Evolutionary conservation across 495 filamentous ascomycete species (phyloP), one percentile per base, ranked within the genome.

Genomic region (Hypoxylon fuscum): DNA sequence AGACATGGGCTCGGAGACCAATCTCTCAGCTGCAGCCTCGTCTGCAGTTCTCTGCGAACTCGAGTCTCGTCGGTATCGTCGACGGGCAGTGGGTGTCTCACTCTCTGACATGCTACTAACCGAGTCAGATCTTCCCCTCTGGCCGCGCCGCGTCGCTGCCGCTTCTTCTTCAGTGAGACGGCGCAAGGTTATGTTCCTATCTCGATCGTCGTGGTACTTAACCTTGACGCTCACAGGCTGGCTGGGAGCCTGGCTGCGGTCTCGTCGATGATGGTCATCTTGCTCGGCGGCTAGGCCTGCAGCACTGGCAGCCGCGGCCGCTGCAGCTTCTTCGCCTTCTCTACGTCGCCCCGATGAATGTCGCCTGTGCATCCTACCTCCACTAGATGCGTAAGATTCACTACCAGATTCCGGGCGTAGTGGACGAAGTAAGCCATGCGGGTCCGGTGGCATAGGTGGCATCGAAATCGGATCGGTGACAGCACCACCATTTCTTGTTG

Each of bases 141-240:
- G 54, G 14, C 64, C 62, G 12, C 72, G 68, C n/a, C 69, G 67
- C 15, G 57, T 40, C 4, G 70, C 68, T 21, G 72, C 87, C 2
- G 89, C 88, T 81, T 96, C 92, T 71, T 92, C 85, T 60, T 94
- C 91, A 6, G 88, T 91, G 10, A 97, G 75, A 22, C 90, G 82
- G 18, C 91, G 84, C 15, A 97, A 80, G 9, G 92, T 96, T 42
- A 96, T 87, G 64, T 92, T 89, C 27, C 87, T 84, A 50, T 90
- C 87, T 18, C 72, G 71, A 64, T 96, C 89, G 48, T 87, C 83
- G 74, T 92, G 87, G 77, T 93, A 87, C 71, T 89, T 88, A 21
- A 96, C 81, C 74, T 92, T 92, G 45, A 96, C 85, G 50, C 86
- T 89, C 47, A 91, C 88, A 2, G 91, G 88, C 14, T 86, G 84